Base-by-base conservation (phyloP, 139 green algal species). In the Axilococcus clingmanii region DNA sequence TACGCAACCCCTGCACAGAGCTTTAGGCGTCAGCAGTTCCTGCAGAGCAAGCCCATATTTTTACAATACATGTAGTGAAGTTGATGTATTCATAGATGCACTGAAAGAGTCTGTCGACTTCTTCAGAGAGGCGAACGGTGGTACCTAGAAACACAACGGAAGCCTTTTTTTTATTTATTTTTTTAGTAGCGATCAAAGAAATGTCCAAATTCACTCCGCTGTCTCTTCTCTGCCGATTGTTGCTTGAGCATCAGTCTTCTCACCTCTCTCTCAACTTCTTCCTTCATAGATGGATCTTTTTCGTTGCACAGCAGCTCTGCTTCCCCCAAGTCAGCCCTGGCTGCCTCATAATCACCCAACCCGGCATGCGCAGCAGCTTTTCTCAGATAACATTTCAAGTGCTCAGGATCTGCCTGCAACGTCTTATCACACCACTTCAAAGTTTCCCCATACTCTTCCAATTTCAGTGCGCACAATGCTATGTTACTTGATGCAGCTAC, bases 1-100 rank as follows among this genome's bases (percentile, higher is more conserved):
- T 85, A 93, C 91, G 28, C 92, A 98, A 69, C 91, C 91, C 12
- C 65, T 96, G 59, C 91, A 98, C 65, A 59, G 61, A 43, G 17
- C 87, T 33, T 70, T 99, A 29, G 85, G 83, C 45, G 77, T 97
- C 45, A 53, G 52, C 34, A 78, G 83, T 20, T 88, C 69, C 7
- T 82, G 87, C 17, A 75, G 91, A 23, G 91, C 91, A 16, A 85
- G 66, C 19, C 61, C 80, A 0, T 97, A 98, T 73, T 61, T 99
- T 15, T 99, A 99, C 80, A 99, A 96, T 74, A 96, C 82, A 2
- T 25, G 27, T 0, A 53, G 59, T 0, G 91, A 98, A 48, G 75
- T 98, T n/a, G 91, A 96, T 51, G 40, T 25, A 0, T 95, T 97
- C 43, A 65, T 95, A 34, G 66, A 76, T 15, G 78, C 67, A 23